Percentiles rank a stretch among this genome's conserved stretches.
These are phyloP conservation scores for Tolypocladium tundrense DNA, from an alignment of 2,329 filamentous ascomycete species.

Conservation along the genomic window DNA sequence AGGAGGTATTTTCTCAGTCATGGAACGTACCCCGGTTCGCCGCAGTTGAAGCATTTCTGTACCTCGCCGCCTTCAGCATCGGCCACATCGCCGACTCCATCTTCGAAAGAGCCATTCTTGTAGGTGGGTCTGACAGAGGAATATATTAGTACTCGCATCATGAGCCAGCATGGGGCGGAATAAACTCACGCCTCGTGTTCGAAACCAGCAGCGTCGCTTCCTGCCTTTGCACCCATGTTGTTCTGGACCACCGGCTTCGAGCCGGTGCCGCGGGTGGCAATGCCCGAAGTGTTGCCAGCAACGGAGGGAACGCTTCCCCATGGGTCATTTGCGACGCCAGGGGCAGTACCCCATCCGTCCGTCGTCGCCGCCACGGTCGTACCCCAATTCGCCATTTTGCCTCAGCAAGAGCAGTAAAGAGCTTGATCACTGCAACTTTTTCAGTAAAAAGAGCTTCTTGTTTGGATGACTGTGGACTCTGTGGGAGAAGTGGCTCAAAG, in stretches of 20 bases:
- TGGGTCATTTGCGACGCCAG: not conserved
- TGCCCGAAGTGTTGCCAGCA: not conserved
- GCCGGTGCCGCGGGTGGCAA: not conserved
- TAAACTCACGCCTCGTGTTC: not conserved
- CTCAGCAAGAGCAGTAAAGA: not conserved
- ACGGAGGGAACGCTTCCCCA: not conserved
- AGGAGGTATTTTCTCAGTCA: not conserved
- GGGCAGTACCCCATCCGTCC: constrained; percentile 2
- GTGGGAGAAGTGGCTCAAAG: not conserved
- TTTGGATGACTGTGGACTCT: not conserved
- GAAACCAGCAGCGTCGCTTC: not conserved
- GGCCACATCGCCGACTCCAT: not conserved
- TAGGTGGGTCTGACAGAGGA: not conserved
- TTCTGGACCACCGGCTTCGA: not conserved
- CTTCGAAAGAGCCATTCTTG: not conserved
- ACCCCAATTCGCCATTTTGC: constrained; percentile 3
- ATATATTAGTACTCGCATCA: not conserved
- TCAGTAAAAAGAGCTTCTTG: not conserved
- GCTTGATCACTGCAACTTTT: not conserved
- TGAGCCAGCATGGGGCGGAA: not conserved
- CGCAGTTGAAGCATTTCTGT: constrained; percentile 25
- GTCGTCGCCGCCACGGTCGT: not conserved
- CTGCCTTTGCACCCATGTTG: not conserved
- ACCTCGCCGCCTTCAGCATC: not conserved
- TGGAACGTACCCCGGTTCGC: constrained; percentile 21